A percentile compares a stretch with the other conserved stretches of the same genome.
Evolutionary conservation across 2,329 filamentous ascomycete species (phyloP).

Genomic region (Ambrosiella xylebori): DNA sequence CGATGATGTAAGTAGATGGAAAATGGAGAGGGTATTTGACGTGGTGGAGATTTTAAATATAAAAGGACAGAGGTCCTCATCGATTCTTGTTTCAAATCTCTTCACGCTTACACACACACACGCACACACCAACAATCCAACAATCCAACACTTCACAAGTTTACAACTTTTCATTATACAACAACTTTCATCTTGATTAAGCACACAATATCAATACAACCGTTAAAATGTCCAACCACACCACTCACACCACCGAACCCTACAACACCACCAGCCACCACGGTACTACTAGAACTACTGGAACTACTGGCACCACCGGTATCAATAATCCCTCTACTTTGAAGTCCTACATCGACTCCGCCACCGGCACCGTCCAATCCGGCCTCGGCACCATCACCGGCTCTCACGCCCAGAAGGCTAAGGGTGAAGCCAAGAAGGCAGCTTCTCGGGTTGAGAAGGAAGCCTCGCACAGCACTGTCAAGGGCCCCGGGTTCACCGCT

Average conservation of each 20-base stretch:
- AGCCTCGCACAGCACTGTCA: conserved; percentile 55
- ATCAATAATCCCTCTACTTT: conserved; percentile 43
- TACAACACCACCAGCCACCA: neutral
- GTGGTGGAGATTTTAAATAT: neutral
- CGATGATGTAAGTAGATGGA: neutral
- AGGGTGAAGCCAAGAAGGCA: conserved; percentile 48
- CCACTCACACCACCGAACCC: too few species aligned
- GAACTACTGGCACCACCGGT: neutral
- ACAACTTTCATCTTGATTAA: neutral
- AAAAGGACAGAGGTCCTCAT: neutral
- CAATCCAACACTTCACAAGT: neutral
- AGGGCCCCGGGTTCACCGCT: conserved; percentile 54
- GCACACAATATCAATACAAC: too few species aligned
- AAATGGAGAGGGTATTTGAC: neutral
- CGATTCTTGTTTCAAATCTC: neutral
- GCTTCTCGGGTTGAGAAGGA: conserved; percentile 51
- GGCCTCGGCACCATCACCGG: conserved; percentile 58
- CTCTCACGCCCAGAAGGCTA: conserved; percentile 45
- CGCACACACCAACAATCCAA: neutral
- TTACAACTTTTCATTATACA: neutral
- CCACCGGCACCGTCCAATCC: conserved; percentile 55
- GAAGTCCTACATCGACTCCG: conserved; percentile 59
- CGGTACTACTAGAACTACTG: neutral
- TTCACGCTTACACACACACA: neutral
- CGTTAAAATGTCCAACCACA: too few species aligned